Conservation (phyloP, 371 early-diverging fungal genomes). For the Mortierella sp. region DNA sequence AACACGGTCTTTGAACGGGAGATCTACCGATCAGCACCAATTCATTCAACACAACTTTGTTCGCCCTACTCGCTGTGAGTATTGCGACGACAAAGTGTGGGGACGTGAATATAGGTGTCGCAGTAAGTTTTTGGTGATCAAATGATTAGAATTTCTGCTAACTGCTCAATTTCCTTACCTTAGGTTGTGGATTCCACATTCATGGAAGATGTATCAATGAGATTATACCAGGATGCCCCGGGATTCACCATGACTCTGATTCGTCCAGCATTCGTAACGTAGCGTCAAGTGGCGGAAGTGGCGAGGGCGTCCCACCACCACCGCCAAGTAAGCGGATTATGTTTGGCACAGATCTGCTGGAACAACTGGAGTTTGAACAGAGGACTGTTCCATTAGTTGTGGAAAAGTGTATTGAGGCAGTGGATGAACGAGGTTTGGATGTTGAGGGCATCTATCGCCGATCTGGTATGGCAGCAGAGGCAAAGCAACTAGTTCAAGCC, state of each 20-base stretch:
- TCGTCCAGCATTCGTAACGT: conserved; percentile 36
- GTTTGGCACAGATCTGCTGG: conserved; percentile 71
- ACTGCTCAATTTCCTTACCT: background rate
- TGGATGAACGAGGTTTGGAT: conserved; percentile 78
- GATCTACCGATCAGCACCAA: conserved; percentile 63
- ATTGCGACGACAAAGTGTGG: conserved; percentile 90
- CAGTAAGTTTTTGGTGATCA: conserved; percentile 56
- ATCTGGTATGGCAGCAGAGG: conserved; percentile 90
- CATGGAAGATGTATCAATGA: conserved; percentile 70
- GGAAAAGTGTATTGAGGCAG: conserved; percentile 79
- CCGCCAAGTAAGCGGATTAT: conserved; percentile 56
- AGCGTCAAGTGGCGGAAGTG: conserved; percentile 27
- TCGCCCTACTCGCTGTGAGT: conserved; percentile 82
- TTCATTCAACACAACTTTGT: conserved; percentile 74
- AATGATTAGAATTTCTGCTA: background rate
- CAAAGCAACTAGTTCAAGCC: conserved; percentile 68
- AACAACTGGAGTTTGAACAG: conserved; percentile 67
- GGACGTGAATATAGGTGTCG: conserved; percentile 80
- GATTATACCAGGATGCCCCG: conserved; percentile 34
- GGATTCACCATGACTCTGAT: conserved; percentile 29
- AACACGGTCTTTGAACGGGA: conserved; percentile 42
- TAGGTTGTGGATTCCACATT: conserved; percentile 69
- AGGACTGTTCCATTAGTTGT: conserved; percentile 79
- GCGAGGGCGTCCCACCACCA: conserved; percentile 25
- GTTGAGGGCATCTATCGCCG: conserved; percentile 95